These are phyloP conservation scores for Phycomyces blakesleeanus DNA, from an alignment of 192 early-diverging fungal species.

Conservation along the genomic window DNA sequence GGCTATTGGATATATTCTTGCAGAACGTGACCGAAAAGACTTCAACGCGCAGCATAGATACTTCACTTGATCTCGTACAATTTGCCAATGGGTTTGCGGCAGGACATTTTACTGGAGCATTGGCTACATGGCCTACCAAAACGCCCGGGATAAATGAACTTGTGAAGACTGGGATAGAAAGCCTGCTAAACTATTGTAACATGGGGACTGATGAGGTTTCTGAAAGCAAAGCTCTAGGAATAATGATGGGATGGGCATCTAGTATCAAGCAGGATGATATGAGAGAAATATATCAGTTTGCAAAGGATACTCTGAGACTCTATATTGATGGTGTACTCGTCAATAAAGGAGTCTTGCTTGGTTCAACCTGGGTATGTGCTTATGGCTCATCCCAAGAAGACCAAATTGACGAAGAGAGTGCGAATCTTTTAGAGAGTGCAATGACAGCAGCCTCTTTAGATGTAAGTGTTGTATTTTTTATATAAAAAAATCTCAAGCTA, in stretches of 20 bases:
- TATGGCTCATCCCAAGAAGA: background rate
- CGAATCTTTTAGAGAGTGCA: slow-evolving; percentile 22
- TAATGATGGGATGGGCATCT: slow-evolving; percentile 29
- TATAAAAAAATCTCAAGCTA: too few relatives aligned
- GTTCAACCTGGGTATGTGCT: slow-evolving; percentile 20
- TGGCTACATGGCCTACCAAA: slow-evolving; percentile 20
- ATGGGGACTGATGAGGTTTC: background rate
- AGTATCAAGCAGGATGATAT: slow-evolving; percentile 11
- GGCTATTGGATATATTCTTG: background rate
- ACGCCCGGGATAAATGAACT: slow-evolving; percentile 3
- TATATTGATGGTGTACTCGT: background rate
- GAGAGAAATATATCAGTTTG: slow-evolving; percentile 1
- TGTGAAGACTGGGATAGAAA: background rate
- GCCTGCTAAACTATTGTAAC: slow-evolving; percentile 4
- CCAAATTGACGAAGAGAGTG: slow-evolving; percentile 16
- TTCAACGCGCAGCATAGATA: slow-evolving; percentile 13
- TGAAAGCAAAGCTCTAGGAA: slow-evolving; percentile 22
- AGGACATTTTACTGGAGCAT: slow-evolving; percentile 7
- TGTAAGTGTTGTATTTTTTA: slow-evolving; percentile 18
- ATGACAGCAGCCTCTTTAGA: slow-evolving; percentile 4
- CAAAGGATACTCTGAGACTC: background rate
- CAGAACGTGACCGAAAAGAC: background rate
- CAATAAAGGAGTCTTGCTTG: slow-evolving; percentile 13
- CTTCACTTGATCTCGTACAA: slow-evolving; percentile 17
- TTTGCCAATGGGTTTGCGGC: slow-evolving; percentile 21